Evolutionary conservation across 2,329 filamentous ascomycete species (phyloP).

Genomic region (Penicillium sp.): DNA sequence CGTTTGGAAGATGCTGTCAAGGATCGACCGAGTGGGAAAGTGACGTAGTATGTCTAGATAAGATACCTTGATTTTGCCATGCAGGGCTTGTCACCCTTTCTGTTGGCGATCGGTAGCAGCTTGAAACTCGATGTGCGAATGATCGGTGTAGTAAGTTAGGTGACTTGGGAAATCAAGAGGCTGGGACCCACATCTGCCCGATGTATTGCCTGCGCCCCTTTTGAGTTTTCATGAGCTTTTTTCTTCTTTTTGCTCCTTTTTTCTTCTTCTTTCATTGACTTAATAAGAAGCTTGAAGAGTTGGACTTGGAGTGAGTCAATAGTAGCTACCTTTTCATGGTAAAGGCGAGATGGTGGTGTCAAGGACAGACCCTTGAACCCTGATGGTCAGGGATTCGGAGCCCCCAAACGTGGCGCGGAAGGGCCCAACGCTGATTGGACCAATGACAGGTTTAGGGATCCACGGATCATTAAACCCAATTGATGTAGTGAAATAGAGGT

Average conservation of each 20-base stretch:
- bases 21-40: background rate
- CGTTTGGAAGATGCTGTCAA: background rate
- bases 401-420: slow-evolving; percentile 7
- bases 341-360: too few species aligned
- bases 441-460: slow-evolving; percentile 9
- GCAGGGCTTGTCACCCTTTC: background rate
- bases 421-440: slow-evolving; percentile 5
- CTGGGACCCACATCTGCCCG: slow-evolving; percentile 11
- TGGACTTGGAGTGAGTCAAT: background rate
- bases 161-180: slow-evolving; percentile 8
- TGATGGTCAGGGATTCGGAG: background rate
- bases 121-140: slow-evolving; percentile 1
- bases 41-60: background rate
- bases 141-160: background rate
- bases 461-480: slow-evolving; percentile 14
- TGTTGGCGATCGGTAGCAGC: background rate
- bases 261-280: background rate
- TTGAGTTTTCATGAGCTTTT: background rate
- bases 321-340: background rate
- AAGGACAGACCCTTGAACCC: background rate
- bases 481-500: slow-evolving; percentile 17
- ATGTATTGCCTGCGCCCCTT: slow-evolving; percentile 4
- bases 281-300: background rate
- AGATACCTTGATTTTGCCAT: background rate
- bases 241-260: background rate